Evolutionary conservation across 768 basidiomycete genomes (phyloP), one percentile per base, ranked within the genome.

Genomic region (Lactarius tabidus): DNA sequence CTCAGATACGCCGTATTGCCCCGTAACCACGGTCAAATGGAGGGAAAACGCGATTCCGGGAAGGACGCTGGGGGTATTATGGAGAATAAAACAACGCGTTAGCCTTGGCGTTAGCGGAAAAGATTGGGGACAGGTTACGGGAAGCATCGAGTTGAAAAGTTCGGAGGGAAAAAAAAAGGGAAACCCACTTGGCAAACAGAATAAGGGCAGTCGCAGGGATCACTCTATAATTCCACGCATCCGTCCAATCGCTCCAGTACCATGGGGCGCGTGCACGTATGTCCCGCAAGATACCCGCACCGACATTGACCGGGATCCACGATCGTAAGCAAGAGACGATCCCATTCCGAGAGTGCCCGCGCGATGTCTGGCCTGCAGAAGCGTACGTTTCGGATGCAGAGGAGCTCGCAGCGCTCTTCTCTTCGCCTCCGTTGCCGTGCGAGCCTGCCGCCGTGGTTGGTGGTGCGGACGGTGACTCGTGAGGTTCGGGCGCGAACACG

Each of bases 41-140:
- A 97, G 74, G 26, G 93, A 93, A 74, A 97, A 97, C 2, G 95
- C 94, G 53, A 95, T 89, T 10, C 90, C 93, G 18, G 94, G 93
- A 20, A 95, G 80, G n/a, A 94, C 86, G 68, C 90, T 90, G 69
- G 6, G 59, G 6, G 45, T 1, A 17, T 48, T 23, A 26, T 12
- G 20, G 20, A 23, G 20, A 20, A 43, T 4, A 6, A n/a, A n/a
- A n/a, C n/a, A n/a, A n/a, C n/a, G n/a, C n/a, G n/a, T n/a, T n/a
- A n/a, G n/a, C n/a, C n/a, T n/a, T n/a, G n/a, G n/a, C n/a, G n/a
- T n/a, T n/a, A n/a, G n/a, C n/a, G n/a, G n/a, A n/a, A n/a, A n/a
- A n/a, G n/a, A n/a, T n/a, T n/a, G 33, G 33, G 8, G 33, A 33
- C 38, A 12, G 6, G 36, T 36, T 10, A 36, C 6, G 2, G 29